A percentile compares a stretch with the other conserved stretches of the same genome.
Conservation (phyloP, 2,329 filamentous ascomycete genomes). For the Tolypocladium sp. region DNA sequence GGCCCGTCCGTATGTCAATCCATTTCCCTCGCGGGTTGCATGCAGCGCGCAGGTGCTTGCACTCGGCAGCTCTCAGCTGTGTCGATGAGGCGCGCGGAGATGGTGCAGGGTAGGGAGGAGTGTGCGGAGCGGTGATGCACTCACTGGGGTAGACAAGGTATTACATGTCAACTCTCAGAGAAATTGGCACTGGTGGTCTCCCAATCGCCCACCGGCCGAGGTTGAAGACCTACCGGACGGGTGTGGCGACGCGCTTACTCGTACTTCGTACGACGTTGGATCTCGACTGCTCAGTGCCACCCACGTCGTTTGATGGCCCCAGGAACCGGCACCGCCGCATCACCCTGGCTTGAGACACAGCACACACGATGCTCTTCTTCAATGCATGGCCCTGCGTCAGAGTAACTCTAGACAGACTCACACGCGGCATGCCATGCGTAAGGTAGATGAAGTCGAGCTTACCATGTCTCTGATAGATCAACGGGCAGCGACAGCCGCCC, state of each 20-base stretch:
- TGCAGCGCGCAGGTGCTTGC: not conserved
- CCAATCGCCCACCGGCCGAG: not conserved
- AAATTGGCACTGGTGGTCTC: not conserved
- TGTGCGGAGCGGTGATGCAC: not conserved
- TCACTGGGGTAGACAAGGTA: not conserved
- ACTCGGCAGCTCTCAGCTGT: not conserved
- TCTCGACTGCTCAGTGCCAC: not conserved
- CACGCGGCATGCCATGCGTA: not conserved
- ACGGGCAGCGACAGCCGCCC: not conserved
- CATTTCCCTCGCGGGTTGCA: not conserved
- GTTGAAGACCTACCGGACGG: not conserved
- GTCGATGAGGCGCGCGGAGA: not conserved
- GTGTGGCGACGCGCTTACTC: not conserved
- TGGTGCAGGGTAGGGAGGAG: not conserved
- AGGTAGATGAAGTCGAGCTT: not conserved
- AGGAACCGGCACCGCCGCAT: not conserved
- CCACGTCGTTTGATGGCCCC: not conserved
- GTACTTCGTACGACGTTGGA: not conserved
- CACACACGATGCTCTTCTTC: not conserved
- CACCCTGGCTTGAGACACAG: not conserved
- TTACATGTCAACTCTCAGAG: not conserved
- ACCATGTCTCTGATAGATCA: not conserved
- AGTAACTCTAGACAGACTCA: not conserved
- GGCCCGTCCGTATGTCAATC: not conserved
- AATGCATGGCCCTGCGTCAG: not conserved